Evolutionary conservation across 2,329 filamentous ascomycete species (phyloP).

Genomic region (Pseudogymnoascus sp.): DNA sequence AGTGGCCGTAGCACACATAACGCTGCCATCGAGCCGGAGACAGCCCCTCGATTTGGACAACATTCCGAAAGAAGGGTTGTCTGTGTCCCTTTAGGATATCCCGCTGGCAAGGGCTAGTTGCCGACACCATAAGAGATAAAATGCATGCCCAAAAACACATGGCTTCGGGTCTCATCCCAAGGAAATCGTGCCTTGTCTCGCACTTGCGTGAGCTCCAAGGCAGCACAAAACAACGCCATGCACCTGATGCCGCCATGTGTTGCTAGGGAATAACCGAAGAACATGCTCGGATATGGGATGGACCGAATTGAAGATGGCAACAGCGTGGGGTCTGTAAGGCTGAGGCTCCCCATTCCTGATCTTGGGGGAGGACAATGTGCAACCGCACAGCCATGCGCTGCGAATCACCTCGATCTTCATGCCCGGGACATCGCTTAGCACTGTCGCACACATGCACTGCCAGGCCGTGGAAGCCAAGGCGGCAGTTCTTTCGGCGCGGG

Average conservation of each 20-base stretch:
- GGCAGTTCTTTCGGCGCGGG: not conserved
- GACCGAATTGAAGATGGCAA: not conserved
- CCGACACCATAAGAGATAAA: not conserved
- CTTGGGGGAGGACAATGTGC: not conserved
- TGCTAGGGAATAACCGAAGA: not conserved
- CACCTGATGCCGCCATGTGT: not conserved
- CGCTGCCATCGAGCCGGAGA: not conserved
- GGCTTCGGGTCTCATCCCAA: not conserved
- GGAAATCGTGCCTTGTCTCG: not conserved
- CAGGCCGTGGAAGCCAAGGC: not conserved
- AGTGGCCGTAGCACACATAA: not conserved
- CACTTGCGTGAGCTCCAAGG: not conserved
- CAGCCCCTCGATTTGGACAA: not conserved
- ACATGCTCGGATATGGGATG: not conserved
- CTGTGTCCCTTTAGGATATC: not conserved
- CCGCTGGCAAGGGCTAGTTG: not conserved
- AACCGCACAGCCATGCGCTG: not conserved
- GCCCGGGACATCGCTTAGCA: not conserved
- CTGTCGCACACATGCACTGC: not conserved
- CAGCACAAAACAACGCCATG: not conserved
- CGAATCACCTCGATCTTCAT: not conserved
- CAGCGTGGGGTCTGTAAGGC: not conserved
- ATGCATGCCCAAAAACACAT: not conserved
- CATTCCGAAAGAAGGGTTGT: not conserved
- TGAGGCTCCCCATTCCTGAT: not conserved